A percentile compares a stretch with the other conserved stretches of the same genome.
phyloP scores from a whole-genome alignment of 345 rosid species.

The Brassica rapa region DNA sequence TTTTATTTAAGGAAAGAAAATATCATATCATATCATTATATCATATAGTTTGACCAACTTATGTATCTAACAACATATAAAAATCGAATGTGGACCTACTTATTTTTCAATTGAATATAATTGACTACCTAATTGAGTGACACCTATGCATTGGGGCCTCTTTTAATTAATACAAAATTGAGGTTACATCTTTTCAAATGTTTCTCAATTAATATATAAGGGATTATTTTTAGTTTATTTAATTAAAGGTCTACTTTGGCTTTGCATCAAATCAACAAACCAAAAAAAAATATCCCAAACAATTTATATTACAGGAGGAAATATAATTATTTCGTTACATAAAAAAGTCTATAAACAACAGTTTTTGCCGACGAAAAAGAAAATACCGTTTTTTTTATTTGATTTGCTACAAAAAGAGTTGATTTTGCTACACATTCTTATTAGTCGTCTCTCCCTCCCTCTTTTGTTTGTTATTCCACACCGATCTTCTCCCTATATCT shows the following conservation, averaged over 20 bases:
- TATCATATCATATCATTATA: no score
- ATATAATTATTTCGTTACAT: background rate
- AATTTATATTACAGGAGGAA: background rate
- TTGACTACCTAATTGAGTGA: no score
- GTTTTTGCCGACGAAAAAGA: slow-evolving; percentile 34
- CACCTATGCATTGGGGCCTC: no score
- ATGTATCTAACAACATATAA: no score
- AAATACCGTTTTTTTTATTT: slow-evolving; percentile 2
- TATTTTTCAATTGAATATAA: no score
- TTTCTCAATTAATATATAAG: no score
- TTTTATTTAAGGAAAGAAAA: no score
- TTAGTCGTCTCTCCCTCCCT: background rate
- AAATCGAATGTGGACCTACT: no score
- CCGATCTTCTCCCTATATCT: slow-evolving; percentile 19
- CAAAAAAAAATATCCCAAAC: no score
- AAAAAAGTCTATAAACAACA: slow-evolving; percentile 7
- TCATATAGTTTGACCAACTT: no score
- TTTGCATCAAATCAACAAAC: background rate
- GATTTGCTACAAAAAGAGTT: background rate
- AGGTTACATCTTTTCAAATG: no score
- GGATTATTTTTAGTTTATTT: background rate
- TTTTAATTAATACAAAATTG: no score
- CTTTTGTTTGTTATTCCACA: background rate
- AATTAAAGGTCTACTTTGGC: slow-evolving; percentile 17
- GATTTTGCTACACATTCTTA: background rate